phyloP scores from a whole-genome alignment of 768 basidiomycete species.

The Goffeauzyma gilvescens region DNA sequence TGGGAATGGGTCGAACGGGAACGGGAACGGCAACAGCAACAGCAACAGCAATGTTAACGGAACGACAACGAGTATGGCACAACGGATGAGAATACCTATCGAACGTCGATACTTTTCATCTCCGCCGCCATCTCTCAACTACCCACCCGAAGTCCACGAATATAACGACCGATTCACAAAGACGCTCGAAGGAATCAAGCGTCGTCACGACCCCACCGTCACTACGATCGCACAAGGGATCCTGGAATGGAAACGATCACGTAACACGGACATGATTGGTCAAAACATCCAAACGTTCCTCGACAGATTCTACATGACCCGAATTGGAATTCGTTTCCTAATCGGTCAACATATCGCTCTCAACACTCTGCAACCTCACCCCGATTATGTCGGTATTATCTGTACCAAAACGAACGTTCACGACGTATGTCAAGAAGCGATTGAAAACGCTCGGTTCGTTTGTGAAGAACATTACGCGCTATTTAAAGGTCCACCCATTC shows the following conservation, averaged over 20 bases:
- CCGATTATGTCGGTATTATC: conserved; percentile 88
- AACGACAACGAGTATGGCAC: too few relatives aligned
- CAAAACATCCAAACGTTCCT: conserved; percentile 83
- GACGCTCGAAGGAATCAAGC: conserved; percentile 70
- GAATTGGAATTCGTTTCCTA: conserved; percentile 63
- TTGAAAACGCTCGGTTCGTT: conserved; percentile 69
- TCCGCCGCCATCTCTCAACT: conserved; percentile 44
- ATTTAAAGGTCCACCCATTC: conserved; percentile 88
- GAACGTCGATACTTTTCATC: conserved; percentile 75
- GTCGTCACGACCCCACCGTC: conserved; percentile 88
- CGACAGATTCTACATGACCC: conserved; percentile 88
- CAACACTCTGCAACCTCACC: conserved; percentile 71
- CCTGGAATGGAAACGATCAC: conserved; percentile 75
- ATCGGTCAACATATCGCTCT: conserved; percentile 94
- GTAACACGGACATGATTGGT: conserved; percentile 37
- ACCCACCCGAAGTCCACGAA: conserved; percentile 84
- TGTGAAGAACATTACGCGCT: conserved; percentile 89
- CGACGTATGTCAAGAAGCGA: conserved; percentile 94
- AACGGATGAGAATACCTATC: conserved; percentile 57
- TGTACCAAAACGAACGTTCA: conserved; percentile 87
- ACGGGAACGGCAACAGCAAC: too few relatives aligned
- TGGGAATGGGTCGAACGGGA: background rate
- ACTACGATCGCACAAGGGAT: conserved; percentile 85
- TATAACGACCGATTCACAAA: conserved; percentile 85
- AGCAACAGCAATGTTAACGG: conserved; percentile 7